phyloP scores from a whole-genome alignment of 2,329 filamentous ascomycete species.

The Claviceps sp. region DNA sequence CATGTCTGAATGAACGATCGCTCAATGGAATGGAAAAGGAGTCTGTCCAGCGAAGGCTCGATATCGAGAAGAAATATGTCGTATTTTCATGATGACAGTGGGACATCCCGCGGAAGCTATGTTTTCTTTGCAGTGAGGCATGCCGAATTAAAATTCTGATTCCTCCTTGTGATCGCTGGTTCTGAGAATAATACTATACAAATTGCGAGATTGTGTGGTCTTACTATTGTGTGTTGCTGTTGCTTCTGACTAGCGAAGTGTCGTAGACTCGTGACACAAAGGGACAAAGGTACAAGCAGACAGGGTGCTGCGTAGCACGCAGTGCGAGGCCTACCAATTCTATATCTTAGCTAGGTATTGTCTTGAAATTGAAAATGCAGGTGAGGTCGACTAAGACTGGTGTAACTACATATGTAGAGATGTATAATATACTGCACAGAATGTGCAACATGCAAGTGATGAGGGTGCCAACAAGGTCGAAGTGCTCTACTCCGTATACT shows the following conservation, averaged over 20 bases:
- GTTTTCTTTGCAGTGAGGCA: neutral
- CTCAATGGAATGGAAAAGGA: neutral
- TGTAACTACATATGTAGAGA: too few relatives aligned
- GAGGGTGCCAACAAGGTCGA: too few relatives aligned
- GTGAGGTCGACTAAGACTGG: too few relatives aligned
- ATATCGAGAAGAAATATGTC: neutral
- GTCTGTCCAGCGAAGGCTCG: neutral
- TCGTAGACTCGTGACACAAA: neutral
- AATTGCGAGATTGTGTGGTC: neutral
- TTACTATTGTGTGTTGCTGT: constrained; percentile 1
- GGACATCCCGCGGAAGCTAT: too few relatives aligned
- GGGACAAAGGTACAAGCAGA: neutral
- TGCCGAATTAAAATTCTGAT: neutral
- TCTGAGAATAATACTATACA: neutral
- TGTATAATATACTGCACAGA: too few relatives aligned
- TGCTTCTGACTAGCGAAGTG: neutral
- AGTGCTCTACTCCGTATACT: too few relatives aligned
- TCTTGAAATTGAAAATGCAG: neutral
- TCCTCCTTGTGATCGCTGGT: neutral
- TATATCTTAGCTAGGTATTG: neutral
- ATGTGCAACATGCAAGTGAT: too few relatives aligned
- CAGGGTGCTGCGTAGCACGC: neutral
- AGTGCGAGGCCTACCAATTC: neutral
- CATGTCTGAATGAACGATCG: neutral
- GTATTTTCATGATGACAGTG: neutral